phyloP scores from a whole-genome alignment of 208 protist genomes.

The Phytomonas francai region DNA sequence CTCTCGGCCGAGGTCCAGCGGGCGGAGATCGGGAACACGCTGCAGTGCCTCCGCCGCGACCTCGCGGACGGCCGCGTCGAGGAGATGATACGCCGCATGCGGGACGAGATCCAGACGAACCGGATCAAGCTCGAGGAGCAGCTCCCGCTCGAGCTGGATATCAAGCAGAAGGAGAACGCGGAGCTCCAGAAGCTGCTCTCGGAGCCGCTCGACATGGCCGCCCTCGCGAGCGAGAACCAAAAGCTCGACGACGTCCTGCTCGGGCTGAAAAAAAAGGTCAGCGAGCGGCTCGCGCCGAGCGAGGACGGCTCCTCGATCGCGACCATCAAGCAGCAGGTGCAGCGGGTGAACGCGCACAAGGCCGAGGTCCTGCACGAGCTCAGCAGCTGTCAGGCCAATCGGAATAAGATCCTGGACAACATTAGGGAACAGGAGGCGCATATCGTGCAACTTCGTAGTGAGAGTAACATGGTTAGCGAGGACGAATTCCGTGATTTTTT shows the following conservation, averaged over 20 bases:
- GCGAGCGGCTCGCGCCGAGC: conserved; percentile 48
- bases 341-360: conserved; percentile 62
- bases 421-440: conserved; percentile 71
- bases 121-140: conserved; percentile 83
- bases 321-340: conserved; percentile 79
- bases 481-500: conserved; percentile 83
- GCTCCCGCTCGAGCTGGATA: conserved; percentile 75
- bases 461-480: conserved; percentile 77
- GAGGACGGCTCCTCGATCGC: conserved; percentile 70
- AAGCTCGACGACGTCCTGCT: conserved; percentile 66
- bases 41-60: conserved; percentile 84
- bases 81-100: conserved; percentile 77
- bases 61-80: conserved; percentile 64
- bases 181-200: conserved; percentile 73
- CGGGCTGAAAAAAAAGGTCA: conserved; percentile 46
- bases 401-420: conserved; percentile 48
- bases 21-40: conserved; percentile 71
- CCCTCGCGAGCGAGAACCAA: conserved; percentile 44
- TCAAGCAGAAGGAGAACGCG: conserved; percentile 59
- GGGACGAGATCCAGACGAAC: conserved; percentile 84
- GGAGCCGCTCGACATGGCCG: conserved; percentile 77
- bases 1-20: conserved; percentile 56
- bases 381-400: conserved; percentile 68
- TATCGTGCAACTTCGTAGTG: conserved; percentile 67
- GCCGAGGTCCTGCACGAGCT: conserved; percentile 61